Evolutionary conservation across 805 yeast species (phyloP), one percentile per base, ranked within the genome.

Genomic region (Vanderwaltozyma yarrowii): DNA sequence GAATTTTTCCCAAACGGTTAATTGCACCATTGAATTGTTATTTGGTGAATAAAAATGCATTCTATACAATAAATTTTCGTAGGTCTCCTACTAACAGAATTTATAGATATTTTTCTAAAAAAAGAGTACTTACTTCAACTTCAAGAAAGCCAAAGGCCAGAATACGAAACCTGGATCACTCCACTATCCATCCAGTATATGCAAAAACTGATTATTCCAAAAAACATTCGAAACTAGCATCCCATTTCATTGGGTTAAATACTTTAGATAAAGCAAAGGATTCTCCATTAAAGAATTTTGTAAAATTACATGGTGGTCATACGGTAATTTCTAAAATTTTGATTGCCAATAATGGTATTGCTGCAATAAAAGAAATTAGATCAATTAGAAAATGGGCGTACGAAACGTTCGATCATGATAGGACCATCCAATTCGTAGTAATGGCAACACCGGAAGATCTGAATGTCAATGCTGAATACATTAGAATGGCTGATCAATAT

Each of bases 361-460:
- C 95, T 15, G 99, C 99, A 33, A 98, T 92, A 41, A 92, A 92
- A 63, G 96, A 89, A 67, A 94, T 92, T 61, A 75, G 99, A 54
- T 85, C 95, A 8, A 88, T 92, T 30, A 77, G 98, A 65, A 92
- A 89, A 71, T 92, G 99, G 99, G 89, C 98, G 17, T 92, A 92
- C 64, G 97, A 92, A 62, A 87, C 96, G 11, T 92, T 92, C 66
- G 95, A 95, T 45, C 79, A 94, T 56, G 97, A 92, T 62, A 74
- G 83, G 56, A 86, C 94, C 40, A 83, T 92, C 47, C 85, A 83
- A 52, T 94, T 92, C 60, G 92, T 89, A 26, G 97, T 84, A 28
- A 92, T 92, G 99, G 97, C 98, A 42, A 92, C 99, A 16, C 98
- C 98, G 12, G 99, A 92, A 62, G 99, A 92, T 69, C 67, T 92